A percentile compares a stretch with the other conserved stretches of the same genome.
These are phyloP conservation scores for Hura crepitans DNA, from an alignment of 441 rosid genomes.

Conservation along the genomic window DNA sequence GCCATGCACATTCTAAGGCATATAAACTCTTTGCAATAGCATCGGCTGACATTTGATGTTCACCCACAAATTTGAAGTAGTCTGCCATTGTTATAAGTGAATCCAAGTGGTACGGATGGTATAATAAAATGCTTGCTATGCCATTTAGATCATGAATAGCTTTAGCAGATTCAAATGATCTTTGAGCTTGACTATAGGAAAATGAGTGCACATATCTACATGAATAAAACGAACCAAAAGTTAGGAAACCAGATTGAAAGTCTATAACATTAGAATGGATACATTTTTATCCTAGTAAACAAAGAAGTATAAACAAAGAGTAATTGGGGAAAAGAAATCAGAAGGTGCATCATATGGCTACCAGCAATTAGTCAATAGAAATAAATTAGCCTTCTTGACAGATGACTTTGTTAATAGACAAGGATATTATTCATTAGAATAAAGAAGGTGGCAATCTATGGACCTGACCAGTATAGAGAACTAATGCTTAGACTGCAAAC, in stretches of 20 bases:
- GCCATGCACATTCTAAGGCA: slow-evolving; percentile 90
- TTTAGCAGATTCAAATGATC: slow-evolving; percentile 74
- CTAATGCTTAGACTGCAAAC: background rate
- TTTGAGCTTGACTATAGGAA: slow-evolving; percentile 67
- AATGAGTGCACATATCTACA: slow-evolving; percentile 54
- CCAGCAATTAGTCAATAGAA: background rate
- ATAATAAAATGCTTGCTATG: slow-evolving; percentile 57
- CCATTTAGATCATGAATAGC: slow-evolving; percentile 79
- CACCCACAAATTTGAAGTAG: slow-evolving; percentile 74
- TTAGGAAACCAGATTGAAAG: background rate
- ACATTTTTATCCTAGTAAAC: background rate
- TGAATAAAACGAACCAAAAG: slow-evolving; percentile 9
- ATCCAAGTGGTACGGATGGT: slow-evolving; percentile 79
- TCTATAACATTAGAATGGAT: background rate
- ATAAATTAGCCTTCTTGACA: slow-evolving; percentile 1
- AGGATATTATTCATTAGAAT: background rate
- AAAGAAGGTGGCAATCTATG: background rate
- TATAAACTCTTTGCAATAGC: slow-evolving; percentile 72
- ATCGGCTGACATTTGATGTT: slow-evolving; percentile 83
- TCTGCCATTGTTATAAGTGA: slow-evolving; percentile 90
- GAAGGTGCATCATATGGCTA: background rate
- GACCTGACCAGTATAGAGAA: background rate
- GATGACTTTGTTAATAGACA: background rate
- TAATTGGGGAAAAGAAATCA: background rate
- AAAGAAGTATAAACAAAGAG: background rate